These are phyloP conservation scores for Parafenestella ontariensis DNA, from an alignment of 2,329 filamentous ascomycete species.

Conservation along the genomic window DNA sequence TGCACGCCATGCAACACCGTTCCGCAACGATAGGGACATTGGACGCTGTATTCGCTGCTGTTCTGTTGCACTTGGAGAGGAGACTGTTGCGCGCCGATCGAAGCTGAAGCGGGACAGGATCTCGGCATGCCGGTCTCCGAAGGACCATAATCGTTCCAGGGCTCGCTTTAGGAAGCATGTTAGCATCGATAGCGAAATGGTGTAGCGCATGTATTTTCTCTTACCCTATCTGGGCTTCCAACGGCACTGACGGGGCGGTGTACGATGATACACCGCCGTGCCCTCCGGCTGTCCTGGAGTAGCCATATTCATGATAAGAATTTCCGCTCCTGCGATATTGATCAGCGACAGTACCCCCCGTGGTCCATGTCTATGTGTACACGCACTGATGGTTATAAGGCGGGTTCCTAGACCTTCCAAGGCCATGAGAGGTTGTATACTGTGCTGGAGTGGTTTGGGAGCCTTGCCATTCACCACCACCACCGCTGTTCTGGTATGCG, in stretches of 20 bases:
- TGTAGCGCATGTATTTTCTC: not conserved
- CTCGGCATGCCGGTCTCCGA: not conserved
- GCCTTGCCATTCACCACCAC: not conserved
- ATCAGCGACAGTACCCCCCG: not conserved
- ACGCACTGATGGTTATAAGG: not conserved
- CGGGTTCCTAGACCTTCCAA: not conserved
- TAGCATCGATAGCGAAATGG: not conserved
- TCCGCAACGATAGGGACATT: conserved; percentile 32
- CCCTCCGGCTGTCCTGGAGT: not conserved
- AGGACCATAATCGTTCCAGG: not conserved
- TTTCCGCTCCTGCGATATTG: not conserved
- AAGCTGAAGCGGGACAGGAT: not conserved
- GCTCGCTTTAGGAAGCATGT: not conserved
- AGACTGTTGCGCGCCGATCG: not conserved
- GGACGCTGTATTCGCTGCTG: conserved; percentile 10
- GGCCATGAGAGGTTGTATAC: not conserved
- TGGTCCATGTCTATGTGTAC: not conserved
- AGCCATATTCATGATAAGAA: not conserved
- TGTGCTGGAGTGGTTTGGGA: not conserved
- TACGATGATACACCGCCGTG: not conserved
- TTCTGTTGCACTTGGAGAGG: not conserved
- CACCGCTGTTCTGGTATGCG: not conserved
- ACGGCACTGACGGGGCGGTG: not conserved
- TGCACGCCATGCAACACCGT: conserved; percentile 30
- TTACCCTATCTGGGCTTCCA: not conserved